These are phyloP conservation scores for Coemansia sp. DNA, from an alignment of 192 early-diverging fungal genomes.

Conservation along the genomic window DNA sequence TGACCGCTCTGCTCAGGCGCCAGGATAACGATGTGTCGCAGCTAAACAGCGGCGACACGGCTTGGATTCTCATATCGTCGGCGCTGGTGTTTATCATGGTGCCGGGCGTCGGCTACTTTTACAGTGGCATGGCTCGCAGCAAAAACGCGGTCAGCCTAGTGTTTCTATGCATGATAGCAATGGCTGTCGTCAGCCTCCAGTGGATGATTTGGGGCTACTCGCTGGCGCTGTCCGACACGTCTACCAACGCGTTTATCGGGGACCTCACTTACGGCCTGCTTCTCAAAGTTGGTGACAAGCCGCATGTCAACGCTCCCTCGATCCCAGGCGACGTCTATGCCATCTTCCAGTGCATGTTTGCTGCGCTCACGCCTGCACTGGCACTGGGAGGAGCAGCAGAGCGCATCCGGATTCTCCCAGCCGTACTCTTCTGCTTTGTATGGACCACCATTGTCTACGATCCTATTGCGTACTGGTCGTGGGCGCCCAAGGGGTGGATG, in stretches of 20 bases:
- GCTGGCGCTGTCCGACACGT: slow-evolving; percentile 76
- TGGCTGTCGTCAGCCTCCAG: slow-evolving; percentile 87
- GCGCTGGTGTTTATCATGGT: slow-evolving; percentile 92
- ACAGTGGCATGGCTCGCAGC: slow-evolving; percentile 87
- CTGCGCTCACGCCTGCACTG: slow-evolving; percentile 67
- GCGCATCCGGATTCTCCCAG: slow-evolving; percentile 67
- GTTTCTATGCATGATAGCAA: slow-evolving; percentile 74
- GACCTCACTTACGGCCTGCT: slow-evolving; percentile 76
- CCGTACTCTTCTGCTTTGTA: slow-evolving; percentile 62
- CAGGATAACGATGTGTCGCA: slow-evolving; percentile 31
- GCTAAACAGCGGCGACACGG: slow-evolving; percentile 56
- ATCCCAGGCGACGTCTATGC: slow-evolving; percentile 78
- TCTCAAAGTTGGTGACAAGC: slow-evolving; percentile 55
- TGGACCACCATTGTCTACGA: slow-evolving; percentile 73
- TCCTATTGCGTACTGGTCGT: slow-evolving; percentile 77
- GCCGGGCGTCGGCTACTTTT: slow-evolving; percentile 93
- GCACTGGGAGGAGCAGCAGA: slow-evolving; percentile 70
- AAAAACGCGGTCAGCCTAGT: slow-evolving; percentile 93
- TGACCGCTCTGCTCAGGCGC: slow-evolving; percentile 13
- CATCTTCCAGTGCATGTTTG: slow-evolving; percentile 83
- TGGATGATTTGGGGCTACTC: slow-evolving; percentile 92
- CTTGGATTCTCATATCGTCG: slow-evolving; percentile 67
- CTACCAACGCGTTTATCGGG: slow-evolving; percentile 68
- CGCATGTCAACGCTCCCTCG: slow-evolving; percentile 55
- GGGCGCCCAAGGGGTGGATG: slow-evolving; percentile 77